These are phyloP conservation scores for Boehmeria nivea DNA, from an alignment of 306 rosid species.

Conservation along the genomic window DNA sequence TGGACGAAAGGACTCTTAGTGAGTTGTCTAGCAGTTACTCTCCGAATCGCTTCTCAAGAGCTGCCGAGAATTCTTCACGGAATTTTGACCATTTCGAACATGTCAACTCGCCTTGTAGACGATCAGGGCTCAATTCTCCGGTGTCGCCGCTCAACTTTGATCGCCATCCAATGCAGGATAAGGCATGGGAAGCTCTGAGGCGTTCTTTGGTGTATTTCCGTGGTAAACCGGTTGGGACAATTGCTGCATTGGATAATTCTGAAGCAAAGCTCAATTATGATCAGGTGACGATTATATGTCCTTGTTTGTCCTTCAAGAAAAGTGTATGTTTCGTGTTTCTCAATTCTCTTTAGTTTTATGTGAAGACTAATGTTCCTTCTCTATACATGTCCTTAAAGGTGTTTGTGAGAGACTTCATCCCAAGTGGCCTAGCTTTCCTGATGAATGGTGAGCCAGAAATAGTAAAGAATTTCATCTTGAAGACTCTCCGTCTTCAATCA, in stretches of 20 bases:
- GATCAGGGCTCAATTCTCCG: constrained; percentile 43
- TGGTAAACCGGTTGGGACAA: constrained; percentile 82
- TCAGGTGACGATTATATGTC: constrained; percentile 27
- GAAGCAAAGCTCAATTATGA: constrained; percentile 81
- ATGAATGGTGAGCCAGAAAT: constrained; percentile 80
- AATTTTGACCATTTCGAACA: constrained; percentile 35
- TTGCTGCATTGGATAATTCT: constrained; percentile 76
- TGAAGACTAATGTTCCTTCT: constrained; percentile 15
- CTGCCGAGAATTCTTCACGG: constrained; percentile 37
- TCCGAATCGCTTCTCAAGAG: constrained; percentile 33
- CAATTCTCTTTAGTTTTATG: too few species aligned
- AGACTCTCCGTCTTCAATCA: constrained; percentile 88
- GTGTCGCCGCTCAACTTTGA: constrained; percentile 39
- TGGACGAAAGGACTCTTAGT: constrained; percentile 53
- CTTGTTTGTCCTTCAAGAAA: not conserved
- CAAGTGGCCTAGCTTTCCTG: constrained; percentile 81
- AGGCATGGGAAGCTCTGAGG: constrained; percentile 81
- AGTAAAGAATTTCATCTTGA: constrained; percentile 63
- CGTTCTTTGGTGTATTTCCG: constrained; percentile 73
- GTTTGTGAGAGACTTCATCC: constrained; percentile 90
- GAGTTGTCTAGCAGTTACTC: constrained; percentile 51
- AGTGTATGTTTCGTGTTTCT: not conserved
- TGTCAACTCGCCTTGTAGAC: constrained; percentile 37
- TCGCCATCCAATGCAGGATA: constrained; percentile 47
- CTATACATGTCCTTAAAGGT: constrained; percentile 39